phyloP scores from a whole-genome alignment of 1,139 yeast genomes.

The Scheffersomyces insectosa region DNA sequence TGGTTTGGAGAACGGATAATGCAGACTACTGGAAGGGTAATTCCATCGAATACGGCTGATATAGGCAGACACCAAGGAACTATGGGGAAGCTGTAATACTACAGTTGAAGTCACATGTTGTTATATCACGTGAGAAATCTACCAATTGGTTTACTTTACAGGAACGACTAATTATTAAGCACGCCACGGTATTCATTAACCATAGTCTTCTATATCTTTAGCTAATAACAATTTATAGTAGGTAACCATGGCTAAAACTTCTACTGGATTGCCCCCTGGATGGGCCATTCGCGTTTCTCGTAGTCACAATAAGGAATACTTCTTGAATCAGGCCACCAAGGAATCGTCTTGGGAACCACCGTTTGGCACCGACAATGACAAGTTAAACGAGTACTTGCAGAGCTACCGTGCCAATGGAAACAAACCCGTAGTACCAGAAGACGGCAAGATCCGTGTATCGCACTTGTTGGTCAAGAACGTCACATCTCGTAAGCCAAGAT shows the following conservation, averaged over 20 bases:
- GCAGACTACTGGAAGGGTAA: too few relatives aligned
- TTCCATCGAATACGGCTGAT: too few relatives aligned
- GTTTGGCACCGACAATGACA: slow-evolving; percentile 68
- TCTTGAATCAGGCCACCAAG: slow-evolving; percentile 64
- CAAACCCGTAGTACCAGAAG: slow-evolving; percentile 59
- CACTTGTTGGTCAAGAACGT: slow-evolving; percentile 83
- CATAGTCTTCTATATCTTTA: too few relatives aligned
- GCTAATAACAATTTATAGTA: too few relatives aligned
- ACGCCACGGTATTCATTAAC: too few relatives aligned
- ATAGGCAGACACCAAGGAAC: too few relatives aligned
- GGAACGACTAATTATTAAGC: too few relatives aligned
- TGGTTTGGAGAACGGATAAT: too few relatives aligned
- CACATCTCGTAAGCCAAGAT: slow-evolving; percentile 84
- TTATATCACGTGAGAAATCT: too few relatives aligned
- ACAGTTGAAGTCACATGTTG: too few relatives aligned
- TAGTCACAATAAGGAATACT: slow-evolving; percentile 84
- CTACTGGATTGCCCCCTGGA: slow-evolving; percentile 79
- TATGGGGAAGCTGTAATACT: too few relatives aligned
- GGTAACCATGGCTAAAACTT: slow-evolving; percentile 15
- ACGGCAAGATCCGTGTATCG: slow-evolving; percentile 46
- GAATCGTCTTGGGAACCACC: slow-evolving; percentile 94
- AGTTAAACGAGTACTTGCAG: slow-evolving; percentile 57
- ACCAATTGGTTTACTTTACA: too few relatives aligned
- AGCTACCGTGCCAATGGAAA: slow-evolving; percentile 50
- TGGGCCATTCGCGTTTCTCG: slow-evolving; percentile 84